Evolutionary conservation across 805 yeast genomes (phyloP).

Genomic region (Saccharomycopsis sp.): DNA sequence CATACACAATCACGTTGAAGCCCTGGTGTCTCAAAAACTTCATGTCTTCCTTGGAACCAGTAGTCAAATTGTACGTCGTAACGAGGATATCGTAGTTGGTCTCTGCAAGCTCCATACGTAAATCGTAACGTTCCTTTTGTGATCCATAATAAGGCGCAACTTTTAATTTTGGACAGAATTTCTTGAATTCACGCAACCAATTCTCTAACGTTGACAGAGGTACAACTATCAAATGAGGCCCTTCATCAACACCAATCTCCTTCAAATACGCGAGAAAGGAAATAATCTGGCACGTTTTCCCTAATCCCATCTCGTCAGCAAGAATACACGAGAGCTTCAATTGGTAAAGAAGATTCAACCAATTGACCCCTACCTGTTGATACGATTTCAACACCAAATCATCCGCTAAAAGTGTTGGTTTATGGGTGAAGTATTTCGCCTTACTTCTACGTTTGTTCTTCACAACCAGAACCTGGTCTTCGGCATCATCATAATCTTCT

Average conservation of each 20-base stretch:
- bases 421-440: conserved; percentile 49
- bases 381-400: conserved; percentile 73
- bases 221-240: conserved; percentile 91
- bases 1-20: conserved; percentile 87
- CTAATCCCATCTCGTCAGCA: conserved; percentile 99
- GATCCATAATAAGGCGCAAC: conserved; percentile 95
- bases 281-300: conserved; percentile 95
- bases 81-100: conserved; percentile 77
- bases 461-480: conserved; percentile 25
- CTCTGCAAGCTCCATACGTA: conserved; percentile 60
- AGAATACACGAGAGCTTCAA: conserved; percentile 81
- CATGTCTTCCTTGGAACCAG: conserved; percentile 78
- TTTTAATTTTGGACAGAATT: conserved; percentile 73
- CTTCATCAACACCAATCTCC: conserved; percentile 48
- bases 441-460: conserved; percentile 27
- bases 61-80: conserved; percentile 88
- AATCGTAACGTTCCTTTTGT: conserved; percentile 74
- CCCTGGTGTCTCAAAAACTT: conserved; percentile 66
- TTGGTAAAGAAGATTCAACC: conserved; percentile 78
- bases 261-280: conserved; percentile 83
- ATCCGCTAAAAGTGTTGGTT: conserved; percentile 61
- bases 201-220: conserved; percentile 96
- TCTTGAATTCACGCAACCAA: conserved; percentile 91
- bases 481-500: conserved; percentile 31
- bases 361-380: conserved; percentile 95